Conservation (phyloP, 202 grass and related monocot species). For the Carex sylvatica region DNA sequence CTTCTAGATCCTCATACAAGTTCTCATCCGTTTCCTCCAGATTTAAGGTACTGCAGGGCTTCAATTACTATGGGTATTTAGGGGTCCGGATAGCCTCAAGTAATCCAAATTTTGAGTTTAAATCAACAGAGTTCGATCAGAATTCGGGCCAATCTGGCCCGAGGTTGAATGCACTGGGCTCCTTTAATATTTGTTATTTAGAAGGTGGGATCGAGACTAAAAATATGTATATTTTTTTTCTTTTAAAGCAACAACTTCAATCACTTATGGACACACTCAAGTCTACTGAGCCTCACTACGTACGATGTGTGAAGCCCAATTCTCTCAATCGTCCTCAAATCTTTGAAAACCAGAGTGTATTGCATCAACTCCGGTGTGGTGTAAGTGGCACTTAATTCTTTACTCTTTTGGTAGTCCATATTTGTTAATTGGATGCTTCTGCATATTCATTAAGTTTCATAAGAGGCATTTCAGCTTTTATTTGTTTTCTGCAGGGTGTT, state of each 20-base stretch:
- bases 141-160: too few relatives aligned
- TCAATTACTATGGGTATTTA: not conserved
- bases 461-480: conserved; percentile 39
- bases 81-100: too few relatives aligned
- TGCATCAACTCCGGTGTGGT: conserved; percentile 96
- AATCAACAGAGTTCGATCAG: too few relatives aligned
- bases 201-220: not conserved
- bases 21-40: conserved; percentile 96
- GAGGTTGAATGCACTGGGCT: too few relatives aligned
- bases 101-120: too few relatives aligned
- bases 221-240: conserved; percentile 7
- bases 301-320: conserved; percentile 95
- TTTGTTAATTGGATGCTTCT: conserved; percentile 14
- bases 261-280: conserved; percentile 95
- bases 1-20: conserved; percentile 92
- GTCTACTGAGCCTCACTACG: conserved; percentile 91
- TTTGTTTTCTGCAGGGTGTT: conserved; percentile 65
- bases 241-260: conserved; percentile 93
- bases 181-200: not conserved
- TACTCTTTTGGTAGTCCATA: not conserved
- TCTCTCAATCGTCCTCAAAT: conserved; percentile 85
- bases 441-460: not conserved
- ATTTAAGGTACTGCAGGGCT: conserved; percentile 63
- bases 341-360: conserved; percentile 96
- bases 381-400: conserved; percentile 45